Conservation (phyloP, 768 basidiomycete genomes). For the Leccinum disarticulatum region DNA sequence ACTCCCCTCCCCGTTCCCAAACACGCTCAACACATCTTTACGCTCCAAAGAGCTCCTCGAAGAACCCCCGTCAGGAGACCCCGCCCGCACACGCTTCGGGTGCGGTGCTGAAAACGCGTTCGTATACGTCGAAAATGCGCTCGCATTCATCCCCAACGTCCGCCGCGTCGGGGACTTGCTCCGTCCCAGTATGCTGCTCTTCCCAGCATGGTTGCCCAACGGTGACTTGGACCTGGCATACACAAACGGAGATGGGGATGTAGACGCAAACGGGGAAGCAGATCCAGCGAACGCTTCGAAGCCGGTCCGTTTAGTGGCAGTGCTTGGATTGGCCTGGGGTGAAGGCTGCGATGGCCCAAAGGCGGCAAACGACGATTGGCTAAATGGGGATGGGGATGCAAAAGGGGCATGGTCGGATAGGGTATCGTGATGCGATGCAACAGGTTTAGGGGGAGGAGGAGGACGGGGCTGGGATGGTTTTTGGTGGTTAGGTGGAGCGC, state of each 20-base stretch:
- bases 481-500: slow-evolving; percentile 24
- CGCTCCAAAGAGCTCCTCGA: slow-evolving; percentile 48
- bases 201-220: slow-evolving; percentile 26
- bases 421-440: slow-evolving; percentile 25
- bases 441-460: slow-evolving; percentile 24
- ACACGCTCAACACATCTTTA: slow-evolving; percentile 26
- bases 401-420: slow-evolving; percentile 19
- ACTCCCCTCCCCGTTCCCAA: slow-evolving; percentile 40
- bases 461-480: slow-evolving; percentile 22
- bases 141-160: slow-evolving; percentile 39
- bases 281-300: slow-evolving; percentile 58
- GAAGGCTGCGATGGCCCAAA: slow-evolving; percentile 17
- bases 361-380: slow-evolving; percentile 22
- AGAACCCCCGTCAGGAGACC: slow-evolving; percentile 45
- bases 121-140: slow-evolving; percentile 64
- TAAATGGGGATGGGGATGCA: slow-evolving; percentile 23
- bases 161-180: slow-evolving; percentile 60
- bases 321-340: slow-evolving; percentile 28
- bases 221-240: slow-evolving; percentile 54
- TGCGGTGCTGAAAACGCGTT: slow-evolving; percentile 40
- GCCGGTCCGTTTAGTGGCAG: slow-evolving; percentile 50
- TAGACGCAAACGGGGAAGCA: slow-evolving; percentile 48
- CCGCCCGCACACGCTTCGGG: slow-evolving; percentile 56
- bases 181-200: slow-evolving; percentile 29
- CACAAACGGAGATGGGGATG: slow-evolving; percentile 37